Conservation (phyloP, 2,329 filamentous ascomycete species). For the Hortaea werneckii region DNA sequence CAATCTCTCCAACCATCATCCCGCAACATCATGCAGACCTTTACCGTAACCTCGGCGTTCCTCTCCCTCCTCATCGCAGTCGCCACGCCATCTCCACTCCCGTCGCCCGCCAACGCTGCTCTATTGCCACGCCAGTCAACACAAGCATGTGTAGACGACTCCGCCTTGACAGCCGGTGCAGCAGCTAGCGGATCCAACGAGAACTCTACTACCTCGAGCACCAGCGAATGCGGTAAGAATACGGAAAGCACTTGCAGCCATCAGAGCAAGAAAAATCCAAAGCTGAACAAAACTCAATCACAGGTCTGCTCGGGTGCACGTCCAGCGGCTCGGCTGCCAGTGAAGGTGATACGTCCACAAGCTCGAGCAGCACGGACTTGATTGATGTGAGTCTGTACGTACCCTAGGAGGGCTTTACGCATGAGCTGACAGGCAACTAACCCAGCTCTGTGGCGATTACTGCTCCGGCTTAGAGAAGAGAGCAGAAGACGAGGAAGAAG, state of each 20-base stretch:
- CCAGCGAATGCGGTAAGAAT: neutral
- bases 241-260: neutral
- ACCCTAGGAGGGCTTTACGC: neutral
- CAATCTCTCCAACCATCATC: no score
- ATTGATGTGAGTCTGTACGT: neutral
- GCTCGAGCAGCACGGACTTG: neutral
- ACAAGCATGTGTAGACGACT: neutral
- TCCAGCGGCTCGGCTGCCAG: neutral
- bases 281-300: neutral
- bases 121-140: neutral
- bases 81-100: neutral
- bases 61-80: neutral
- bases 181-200: neutral
- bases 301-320: neutral
- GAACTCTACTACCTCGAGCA: neutral
- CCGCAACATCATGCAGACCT: neutral
- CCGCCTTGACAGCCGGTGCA: neutral
- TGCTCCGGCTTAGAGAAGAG: neutral
- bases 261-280: no score
- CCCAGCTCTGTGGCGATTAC: neutral
- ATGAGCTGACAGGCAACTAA: neutral
- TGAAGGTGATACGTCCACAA: neutral
- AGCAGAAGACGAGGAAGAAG: neutral
- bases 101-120: neutral
- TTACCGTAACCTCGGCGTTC: neutral